A percentile compares a stretch with the other conserved stretches of the same genome.
Conservation (phyloP, 106 monocot genomes). For the Cymbidium sinense region DNA sequence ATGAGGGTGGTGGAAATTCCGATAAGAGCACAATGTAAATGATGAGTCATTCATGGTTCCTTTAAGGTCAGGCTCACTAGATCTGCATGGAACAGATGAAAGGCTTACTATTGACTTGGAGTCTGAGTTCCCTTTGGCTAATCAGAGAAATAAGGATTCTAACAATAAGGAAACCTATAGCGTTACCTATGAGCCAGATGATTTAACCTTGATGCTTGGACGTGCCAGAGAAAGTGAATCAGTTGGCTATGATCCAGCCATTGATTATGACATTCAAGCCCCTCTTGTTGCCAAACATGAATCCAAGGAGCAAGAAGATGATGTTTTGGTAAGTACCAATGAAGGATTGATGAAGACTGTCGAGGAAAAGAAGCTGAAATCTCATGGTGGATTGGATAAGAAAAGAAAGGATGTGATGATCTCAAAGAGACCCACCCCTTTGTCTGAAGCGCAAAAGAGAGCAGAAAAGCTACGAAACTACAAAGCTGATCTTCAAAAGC, state of each 20-base stretch:
- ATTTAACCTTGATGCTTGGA: constrained; percentile 69
- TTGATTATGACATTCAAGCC: constrained; percentile 53
- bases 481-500: constrained; percentile 91
- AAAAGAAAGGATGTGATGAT: constrained; percentile 38
- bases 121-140: constrained; percentile 35
- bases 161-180: constrained; percentile 20
- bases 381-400: constrained; percentile 35
- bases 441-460: constrained; percentile 84
- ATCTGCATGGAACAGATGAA: constrained; percentile 17
- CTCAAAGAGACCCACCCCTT: constrained; percentile 40
- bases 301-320: constrained; percentile 15
- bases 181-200: constrained; percentile 63
- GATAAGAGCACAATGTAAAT: constrained; percentile 24
- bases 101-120: constrained; percentile 58
- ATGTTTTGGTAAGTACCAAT: constrained; percentile 16
- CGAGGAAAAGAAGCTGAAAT: constrained; percentile 43
- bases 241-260: constrained; percentile 61
- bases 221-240: constrained; percentile 39
- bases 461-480: constrained; percentile 80
- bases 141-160: constrained; percentile 23
- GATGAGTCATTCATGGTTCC: constrained; percentile 83
- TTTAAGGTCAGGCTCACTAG: constrained; percentile 32
- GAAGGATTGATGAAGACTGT: constrained; percentile 29
- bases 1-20: constrained; percentile 20
- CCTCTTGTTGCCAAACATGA: constrained; percentile 30